A percentile compares a stretch with the other conserved stretches of the same genome.
Conservation (phyloP, 257 asterid species). For the Coffea eugenioides region DNA sequence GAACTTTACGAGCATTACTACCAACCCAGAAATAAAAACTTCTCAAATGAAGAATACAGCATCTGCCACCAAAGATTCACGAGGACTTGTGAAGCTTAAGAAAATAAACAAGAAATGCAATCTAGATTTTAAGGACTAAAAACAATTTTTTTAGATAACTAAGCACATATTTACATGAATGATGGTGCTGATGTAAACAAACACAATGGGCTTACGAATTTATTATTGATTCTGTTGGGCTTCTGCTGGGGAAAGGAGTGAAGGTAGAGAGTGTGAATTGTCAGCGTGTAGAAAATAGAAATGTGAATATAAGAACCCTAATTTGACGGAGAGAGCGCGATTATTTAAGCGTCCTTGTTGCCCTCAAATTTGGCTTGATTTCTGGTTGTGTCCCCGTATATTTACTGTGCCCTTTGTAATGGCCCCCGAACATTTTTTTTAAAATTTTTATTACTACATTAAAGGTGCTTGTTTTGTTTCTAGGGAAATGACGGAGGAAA, state of each 20-base stretch:
- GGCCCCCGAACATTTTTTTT: not conserved
- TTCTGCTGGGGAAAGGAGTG: constrained; percentile 26
- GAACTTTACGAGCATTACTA: not conserved
- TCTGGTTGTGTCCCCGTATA: not conserved
- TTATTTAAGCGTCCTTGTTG: constrained; percentile 32
- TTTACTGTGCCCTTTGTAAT: not conserved
- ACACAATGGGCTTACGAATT: not conserved
- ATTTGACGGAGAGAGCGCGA: constrained; percentile 59
- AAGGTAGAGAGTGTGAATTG: constrained; percentile 26
- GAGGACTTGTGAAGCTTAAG: not conserved
- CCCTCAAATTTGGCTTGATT: constrained; percentile 23
- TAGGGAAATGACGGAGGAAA: not conserved
- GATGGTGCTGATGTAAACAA: not conserved
- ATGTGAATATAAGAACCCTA: constrained; percentile 57
- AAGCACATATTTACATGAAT: not conserved
- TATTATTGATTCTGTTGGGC: not conserved
- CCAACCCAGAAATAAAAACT: constrained; percentile 2
- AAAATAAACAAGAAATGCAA: not conserved
- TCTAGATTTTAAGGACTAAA: not conserved
- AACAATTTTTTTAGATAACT: not conserved
- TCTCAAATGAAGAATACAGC: not conserved
- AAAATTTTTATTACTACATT: too few relatives aligned
- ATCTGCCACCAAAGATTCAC: constrained; percentile 3
- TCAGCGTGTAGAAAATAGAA: not conserved
- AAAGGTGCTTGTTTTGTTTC: not conserved